Percentiles rank a stretch among this genome's conserved stretches.
Evolutionary conservation across 2,329 filamentous ascomycete species (phyloP).

Genomic region (Fusarium poae): DNA sequence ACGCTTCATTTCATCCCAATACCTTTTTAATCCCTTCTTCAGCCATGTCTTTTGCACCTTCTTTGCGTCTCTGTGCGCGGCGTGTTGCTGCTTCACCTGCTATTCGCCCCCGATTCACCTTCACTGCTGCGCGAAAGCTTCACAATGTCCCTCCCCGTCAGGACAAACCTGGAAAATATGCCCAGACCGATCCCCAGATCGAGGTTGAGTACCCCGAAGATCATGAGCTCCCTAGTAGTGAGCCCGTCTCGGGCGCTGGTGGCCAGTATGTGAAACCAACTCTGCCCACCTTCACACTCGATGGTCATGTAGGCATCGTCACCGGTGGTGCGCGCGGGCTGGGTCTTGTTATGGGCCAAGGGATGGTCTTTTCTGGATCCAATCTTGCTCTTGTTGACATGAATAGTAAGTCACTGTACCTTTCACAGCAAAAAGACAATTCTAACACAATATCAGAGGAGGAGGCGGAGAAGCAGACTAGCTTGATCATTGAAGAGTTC

Average conservation of each 20-base stretch:
- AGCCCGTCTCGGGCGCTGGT: constrained; percentile 79
- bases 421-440: background rate
- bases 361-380: constrained; percentile 87
- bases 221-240: constrained; percentile 76
- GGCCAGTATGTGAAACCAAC: constrained; percentile 88
- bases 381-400: constrained; percentile 93
- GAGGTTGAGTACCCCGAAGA: constrained; percentile 84
- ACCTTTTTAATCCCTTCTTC: constrained; percentile 9
- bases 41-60: constrained; percentile 44
- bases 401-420: constrained; percentile 74
- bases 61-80: constrained; percentile 50
- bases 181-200: constrained; percentile 83
- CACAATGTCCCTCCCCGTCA: constrained; percentile 53
- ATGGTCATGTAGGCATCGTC: constrained; percentile 85
- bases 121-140: constrained; percentile 48
- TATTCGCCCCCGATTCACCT: constrained; percentile 43
- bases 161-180: constrained; percentile 72
- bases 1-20: background rate
- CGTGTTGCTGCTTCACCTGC: constrained; percentile 42
- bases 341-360: constrained; percentile 93
- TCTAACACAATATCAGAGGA: constrained; percentile 70
- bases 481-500: constrained; percentile 80
- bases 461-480: constrained; percentile 83
- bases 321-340: constrained; percentile 92
- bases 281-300: constrained; percentile 86